Conservation (phyloP, 169 alveolate species). For the Babesia ovata region DNA sequence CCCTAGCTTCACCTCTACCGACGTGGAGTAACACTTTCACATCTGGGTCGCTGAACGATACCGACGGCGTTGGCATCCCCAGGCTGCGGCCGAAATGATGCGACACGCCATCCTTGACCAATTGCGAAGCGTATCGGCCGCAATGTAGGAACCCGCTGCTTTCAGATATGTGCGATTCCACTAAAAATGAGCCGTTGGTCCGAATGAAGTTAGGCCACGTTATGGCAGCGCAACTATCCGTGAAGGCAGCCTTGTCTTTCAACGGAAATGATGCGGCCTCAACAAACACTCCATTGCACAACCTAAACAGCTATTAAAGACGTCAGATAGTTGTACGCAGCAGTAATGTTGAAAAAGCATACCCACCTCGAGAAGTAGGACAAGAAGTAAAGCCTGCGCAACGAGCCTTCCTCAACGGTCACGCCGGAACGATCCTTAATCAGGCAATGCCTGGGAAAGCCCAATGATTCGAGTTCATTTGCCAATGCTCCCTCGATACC, state of each 20-base stretch:
- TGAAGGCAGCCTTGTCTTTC: slow-evolving; percentile 30
- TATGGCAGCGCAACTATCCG: slow-evolving; percentile 30
- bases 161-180: slow-evolving; percentile 3
- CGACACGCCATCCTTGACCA: slow-evolving; percentile 60
- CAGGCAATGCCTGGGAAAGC: slow-evolving; percentile 37
- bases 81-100: slow-evolving; percentile 26
- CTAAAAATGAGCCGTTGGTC: slow-evolving; percentile 22
- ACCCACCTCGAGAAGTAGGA: slow-evolving; percentile 63
- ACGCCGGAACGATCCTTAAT: slow-evolving; percentile 34
- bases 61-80: slow-evolving; percentile 15
- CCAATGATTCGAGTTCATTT: slow-evolving; percentile 50
- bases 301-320: neutral
- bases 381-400: slow-evolving; percentile 36
- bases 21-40: slow-evolving; percentile 39
- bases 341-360: neutral
- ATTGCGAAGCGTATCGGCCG: slow-evolving; percentile 42
- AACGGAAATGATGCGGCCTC: slow-evolving; percentile 51
- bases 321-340: neutral
- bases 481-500: slow-evolving; percentile 48
- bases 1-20: slow-evolving; percentile 29
- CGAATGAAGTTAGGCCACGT: slow-evolving; percentile 32
- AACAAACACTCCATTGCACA: slow-evolving; percentile 34
- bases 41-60: slow-evolving; percentile 36
- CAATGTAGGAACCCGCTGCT: slow-evolving; percentile 15
- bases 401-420: slow-evolving; percentile 18